phyloP scores from a whole-genome alignment of 495 filamentous ascomycete genomes.

The Neurospora discreta region DNA sequence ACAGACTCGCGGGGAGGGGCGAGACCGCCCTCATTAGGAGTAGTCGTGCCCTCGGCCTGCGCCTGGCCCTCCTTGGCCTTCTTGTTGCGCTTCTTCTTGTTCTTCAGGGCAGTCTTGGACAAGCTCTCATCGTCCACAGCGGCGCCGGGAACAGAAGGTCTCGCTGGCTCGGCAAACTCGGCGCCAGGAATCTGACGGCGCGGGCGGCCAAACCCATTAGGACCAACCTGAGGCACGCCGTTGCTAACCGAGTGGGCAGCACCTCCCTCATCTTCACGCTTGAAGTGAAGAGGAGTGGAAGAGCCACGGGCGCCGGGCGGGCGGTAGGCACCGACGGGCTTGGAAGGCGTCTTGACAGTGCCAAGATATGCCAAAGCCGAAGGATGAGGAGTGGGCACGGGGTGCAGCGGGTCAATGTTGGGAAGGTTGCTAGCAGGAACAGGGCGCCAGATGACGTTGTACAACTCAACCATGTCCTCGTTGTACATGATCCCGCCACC shows the following conservation, averaged over 20 bases:
- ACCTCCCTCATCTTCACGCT: conserved; percentile 93
- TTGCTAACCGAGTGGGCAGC: conserved; percentile 75
- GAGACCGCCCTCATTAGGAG: conserved; percentile 21
- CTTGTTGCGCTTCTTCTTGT: conserved; percentile 98
- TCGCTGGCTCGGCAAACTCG: conserved; percentile 29
- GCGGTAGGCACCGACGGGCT: conserved; percentile 89
- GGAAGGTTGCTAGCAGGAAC: conserved; percentile 49
- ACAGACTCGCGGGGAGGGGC: conserved; percentile 30
- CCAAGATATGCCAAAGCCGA: conserved; percentile 76
- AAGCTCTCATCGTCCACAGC: conserved; percentile 59
- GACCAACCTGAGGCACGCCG: conserved; percentile 51
- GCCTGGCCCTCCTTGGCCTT: conserved; percentile 68
- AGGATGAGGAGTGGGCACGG: conserved; percentile 68
- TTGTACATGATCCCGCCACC: conserved; percentile 86
- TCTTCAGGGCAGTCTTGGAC: conserved; percentile 84
- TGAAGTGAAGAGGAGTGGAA: conserved; percentile 84
- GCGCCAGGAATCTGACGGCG: conserved; percentile 45
- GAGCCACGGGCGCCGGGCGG: conserved; percentile 91
- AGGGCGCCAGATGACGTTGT: conserved; percentile 86
- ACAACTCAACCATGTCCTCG: conserved; percentile 86
- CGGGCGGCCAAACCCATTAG: conserved; percentile 70
- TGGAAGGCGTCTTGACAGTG: conserved; percentile 82
- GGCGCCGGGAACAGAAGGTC: conserved; percentile 58
- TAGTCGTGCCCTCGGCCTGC: conserved; percentile 17
- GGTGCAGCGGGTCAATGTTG: conserved; percentile 60